phyloP scores from a whole-genome alignment of 2,329 filamentous ascomycete species.

The Pseudogymnoascus pannorum region DNA sequence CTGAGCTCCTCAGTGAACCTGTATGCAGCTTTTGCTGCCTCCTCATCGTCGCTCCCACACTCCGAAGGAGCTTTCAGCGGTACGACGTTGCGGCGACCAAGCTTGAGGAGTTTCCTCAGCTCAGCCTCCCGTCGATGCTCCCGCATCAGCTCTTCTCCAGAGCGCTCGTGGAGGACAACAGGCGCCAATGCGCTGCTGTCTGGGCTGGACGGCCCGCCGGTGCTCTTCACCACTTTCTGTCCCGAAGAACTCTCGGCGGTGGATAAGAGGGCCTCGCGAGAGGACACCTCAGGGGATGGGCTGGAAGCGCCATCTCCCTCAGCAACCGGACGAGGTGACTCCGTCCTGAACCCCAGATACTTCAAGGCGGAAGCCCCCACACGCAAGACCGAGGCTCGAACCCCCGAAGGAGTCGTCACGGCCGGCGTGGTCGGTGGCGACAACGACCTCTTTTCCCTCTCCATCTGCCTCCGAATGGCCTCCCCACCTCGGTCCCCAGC shows the following conservation, averaged over 20 bases:
- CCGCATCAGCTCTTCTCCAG: neutral
- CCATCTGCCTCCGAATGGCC: neutral
- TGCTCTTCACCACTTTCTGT: neutral
- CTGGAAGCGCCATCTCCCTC: neutral
- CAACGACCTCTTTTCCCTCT: neutral
- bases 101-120: neutral
- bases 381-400: neutral
- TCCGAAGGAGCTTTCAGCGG: neutral
- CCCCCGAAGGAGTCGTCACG: neutral
- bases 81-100: constrained; percentile 1
- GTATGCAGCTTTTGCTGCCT: constrained; percentile 6
- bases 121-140: neutral
- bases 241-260: neutral
- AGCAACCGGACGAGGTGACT: neutral
- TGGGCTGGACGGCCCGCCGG: neutral
- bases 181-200: neutral
- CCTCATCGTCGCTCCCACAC: constrained; percentile 4
- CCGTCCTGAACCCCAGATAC: constrained; percentile 5
- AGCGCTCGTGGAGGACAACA: neutral
- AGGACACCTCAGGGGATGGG: constrained; percentile 3
- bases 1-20: constrained; percentile 1
- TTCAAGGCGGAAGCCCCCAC: neutral
- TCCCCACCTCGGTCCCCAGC: constrained; percentile 8
- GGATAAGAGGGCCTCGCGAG: neutral
- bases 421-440: neutral